Conservation (phyloP, 306 rosid species). For the Vicia villosa region DNA sequence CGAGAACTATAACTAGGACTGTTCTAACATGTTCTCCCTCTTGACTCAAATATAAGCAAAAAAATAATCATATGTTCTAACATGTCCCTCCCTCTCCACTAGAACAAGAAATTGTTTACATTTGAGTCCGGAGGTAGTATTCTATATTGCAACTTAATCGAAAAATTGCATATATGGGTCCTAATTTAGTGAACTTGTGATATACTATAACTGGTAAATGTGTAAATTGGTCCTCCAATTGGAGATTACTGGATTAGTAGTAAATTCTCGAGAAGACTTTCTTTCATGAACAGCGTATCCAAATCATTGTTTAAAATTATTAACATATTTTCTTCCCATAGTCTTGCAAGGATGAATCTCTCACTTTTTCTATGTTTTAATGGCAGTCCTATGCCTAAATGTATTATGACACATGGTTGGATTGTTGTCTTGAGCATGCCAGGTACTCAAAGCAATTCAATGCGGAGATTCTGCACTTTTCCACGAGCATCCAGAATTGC, state of each 20-base stretch:
- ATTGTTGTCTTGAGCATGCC: slow-evolving; percentile 27
- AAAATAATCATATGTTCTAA: no score
- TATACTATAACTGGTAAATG: slow-evolving; percentile 9
- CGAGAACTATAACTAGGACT: slow-evolving; percentile 22
- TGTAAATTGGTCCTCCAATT: not conserved
- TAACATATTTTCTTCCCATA: not conserved
- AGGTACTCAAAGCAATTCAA: slow-evolving; percentile 84
- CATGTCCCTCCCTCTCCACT: no score
- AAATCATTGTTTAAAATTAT: not conserved
- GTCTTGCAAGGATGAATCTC: slow-evolving; percentile 7
- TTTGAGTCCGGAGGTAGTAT: no score
- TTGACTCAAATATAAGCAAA: no score
- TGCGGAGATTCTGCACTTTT: slow-evolving; percentile 79
- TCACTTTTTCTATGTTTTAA: not conserved
- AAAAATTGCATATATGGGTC: no score
- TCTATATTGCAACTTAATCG: no score
- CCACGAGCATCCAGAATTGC: slow-evolving; percentile 72
- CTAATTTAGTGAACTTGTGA: no score
- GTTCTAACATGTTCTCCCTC: not conserved
- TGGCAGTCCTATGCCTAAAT: slow-evolving; percentile 15
- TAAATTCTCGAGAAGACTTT: slow-evolving; percentile 7
- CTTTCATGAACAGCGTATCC: slow-evolving; percentile 18
- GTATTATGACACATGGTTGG: slow-evolving; percentile 12
- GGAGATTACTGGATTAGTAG: not conserved
- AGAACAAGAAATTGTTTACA: no score